These are phyloP conservation scores for Phaeotremella fagi DNA, from an alignment of 768 basidiomycete species.

Conservation along the genomic window DNA sequence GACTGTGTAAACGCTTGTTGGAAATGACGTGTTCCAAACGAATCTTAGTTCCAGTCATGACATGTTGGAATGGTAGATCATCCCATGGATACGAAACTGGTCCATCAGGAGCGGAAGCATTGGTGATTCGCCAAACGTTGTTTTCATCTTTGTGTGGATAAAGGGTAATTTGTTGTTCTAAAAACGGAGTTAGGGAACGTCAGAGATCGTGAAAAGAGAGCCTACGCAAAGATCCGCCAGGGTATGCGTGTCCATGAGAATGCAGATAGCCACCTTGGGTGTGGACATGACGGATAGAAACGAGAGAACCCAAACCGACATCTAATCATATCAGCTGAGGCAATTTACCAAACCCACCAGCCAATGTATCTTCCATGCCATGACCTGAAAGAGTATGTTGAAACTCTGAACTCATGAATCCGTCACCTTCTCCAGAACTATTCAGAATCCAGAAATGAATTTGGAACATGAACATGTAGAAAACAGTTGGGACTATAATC, in stretches of 20 bases:
- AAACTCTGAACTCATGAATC: constrained; percentile 99
- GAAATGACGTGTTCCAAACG: constrained; percentile 76
- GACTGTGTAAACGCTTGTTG: constrained; percentile 84
- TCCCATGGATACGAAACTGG: constrained; percentile 55
- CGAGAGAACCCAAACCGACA: constrained; percentile 72
- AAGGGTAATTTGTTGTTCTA: constrained; percentile 98
- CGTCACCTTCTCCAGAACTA: constrained; percentile 92
- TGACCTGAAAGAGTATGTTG: constrained; percentile 88
- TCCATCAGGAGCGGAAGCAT: constrained; percentile 57
- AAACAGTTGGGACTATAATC: constrained; percentile 73
- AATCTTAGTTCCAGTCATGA: constrained; percentile 65
- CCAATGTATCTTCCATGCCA: constrained; percentile 87
- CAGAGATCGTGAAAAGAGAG: neutral
- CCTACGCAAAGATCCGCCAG: constrained; percentile 82
- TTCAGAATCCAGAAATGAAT: constrained; percentile 86
- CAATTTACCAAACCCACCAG: constrained; percentile 60
- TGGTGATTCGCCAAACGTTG: constrained; percentile 83
- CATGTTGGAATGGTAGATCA: constrained; percentile 57
- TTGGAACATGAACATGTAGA: constrained; percentile 96
- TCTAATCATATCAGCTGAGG: constrained; percentile 53
- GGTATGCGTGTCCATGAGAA: constrained; percentile 86
- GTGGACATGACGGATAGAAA: constrained; percentile 83
- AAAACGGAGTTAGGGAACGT: neutral
- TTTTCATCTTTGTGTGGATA: constrained; percentile 98
- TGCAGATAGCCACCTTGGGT: constrained; percentile 99